Evolutionary conservation across 352 stramenopile species (phyloP), one percentile per base, ranked within the genome.

Genomic region (Peronospora farinosa): DNA sequence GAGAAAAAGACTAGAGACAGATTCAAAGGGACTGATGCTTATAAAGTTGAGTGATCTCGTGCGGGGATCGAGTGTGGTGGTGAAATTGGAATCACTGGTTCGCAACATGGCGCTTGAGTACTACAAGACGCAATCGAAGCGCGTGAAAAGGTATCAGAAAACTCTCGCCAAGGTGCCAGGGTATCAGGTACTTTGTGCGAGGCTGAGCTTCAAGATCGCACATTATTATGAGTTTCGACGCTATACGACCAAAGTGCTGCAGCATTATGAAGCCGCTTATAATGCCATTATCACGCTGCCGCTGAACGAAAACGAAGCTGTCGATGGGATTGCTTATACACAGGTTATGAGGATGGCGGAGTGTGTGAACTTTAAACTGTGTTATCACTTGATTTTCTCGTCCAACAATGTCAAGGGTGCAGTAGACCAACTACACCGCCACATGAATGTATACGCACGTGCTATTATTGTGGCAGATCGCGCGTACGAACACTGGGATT

Each of bases 161-260:
- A 61, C 68, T 9, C 64, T 89, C 11, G 72, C 65, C 45, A 92
- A 89, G 63, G 76, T 60, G n/a, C 32, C 57, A 4, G 57, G 53
- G 13, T 69, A 78, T 23, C 59, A 83, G 45, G 65, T 67, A 5
- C 48, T 92, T 16, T 72, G 84, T 21, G 76, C 80, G 9, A 70
- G 84, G n/a, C 69, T 89, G 38, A 86, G 75, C 49, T 95, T 95
- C 56, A 95, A 95, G 68, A 89, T 92, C 35, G 84, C 81, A 15
- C 84, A 95, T 48, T 95, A 89, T 49, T 92, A 92, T 45, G 84
- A 95, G 60, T 95, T 95, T 47, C 69, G 84, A 39, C 67, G 82
- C 5, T 87, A 89, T 47, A 92, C 79, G 38, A 88, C 75, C 42
- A 95, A 95, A 48, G 79, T 92, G 33, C 42, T 95, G 25, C 71